Evolutionary conservation across 495 filamentous ascomycete genomes (phyloP).

Genomic region (Choiromyces venosus): DNA sequence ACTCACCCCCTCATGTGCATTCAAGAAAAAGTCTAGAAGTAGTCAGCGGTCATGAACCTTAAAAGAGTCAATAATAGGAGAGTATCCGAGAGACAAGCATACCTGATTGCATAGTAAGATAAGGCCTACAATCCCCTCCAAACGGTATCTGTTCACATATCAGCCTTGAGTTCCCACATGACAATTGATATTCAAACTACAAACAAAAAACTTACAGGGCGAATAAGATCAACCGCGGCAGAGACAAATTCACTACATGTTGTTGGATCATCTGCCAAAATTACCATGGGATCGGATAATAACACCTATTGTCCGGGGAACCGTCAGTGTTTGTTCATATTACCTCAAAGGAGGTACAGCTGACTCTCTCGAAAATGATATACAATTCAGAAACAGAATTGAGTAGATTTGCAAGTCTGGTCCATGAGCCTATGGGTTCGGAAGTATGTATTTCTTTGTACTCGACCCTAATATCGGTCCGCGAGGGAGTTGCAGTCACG

Average conservation of each 20-base stretch:
- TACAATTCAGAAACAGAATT: slow-evolving; percentile 40
- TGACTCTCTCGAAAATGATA: slow-evolving; percentile 42
- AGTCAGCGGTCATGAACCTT: background rate
- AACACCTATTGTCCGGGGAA: slow-evolving; percentile 26
- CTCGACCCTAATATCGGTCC: slow-evolving; percentile 34
- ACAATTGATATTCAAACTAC: background rate
- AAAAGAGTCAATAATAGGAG: background rate
- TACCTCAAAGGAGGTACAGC: slow-evolving; percentile 7
- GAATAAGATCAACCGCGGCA: slow-evolving; percentile 36
- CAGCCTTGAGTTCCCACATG: slow-evolving; percentile 10
- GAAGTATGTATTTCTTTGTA: slow-evolving; percentile 41
- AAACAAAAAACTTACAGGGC: slow-evolving; percentile 33
- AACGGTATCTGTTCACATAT: slow-evolving; percentile 39
- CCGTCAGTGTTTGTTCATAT: background rate
- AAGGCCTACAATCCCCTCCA: slow-evolving; percentile 39
- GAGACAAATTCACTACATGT: slow-evolving; percentile 41
- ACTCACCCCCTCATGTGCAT: slow-evolving; percentile 39
- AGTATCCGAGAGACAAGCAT: slow-evolving; percentile 3
- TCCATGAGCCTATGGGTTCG: slow-evolving; percentile 39
- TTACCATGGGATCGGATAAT: slow-evolving; percentile 40
- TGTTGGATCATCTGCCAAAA: slow-evolving; percentile 40
- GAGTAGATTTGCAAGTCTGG: slow-evolving; percentile 37
- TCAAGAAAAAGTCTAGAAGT: slow-evolving; percentile 35
- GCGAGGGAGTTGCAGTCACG: slow-evolving; percentile 34
- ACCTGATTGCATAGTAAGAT: slow-evolving; percentile 42